A percentile compares a stretch with the other conserved stretches of the same genome.
Evolutionary conservation across 495 filamentous ascomycete genomes (phyloP).

Genomic region (Aspergillus ostianus): DNA sequence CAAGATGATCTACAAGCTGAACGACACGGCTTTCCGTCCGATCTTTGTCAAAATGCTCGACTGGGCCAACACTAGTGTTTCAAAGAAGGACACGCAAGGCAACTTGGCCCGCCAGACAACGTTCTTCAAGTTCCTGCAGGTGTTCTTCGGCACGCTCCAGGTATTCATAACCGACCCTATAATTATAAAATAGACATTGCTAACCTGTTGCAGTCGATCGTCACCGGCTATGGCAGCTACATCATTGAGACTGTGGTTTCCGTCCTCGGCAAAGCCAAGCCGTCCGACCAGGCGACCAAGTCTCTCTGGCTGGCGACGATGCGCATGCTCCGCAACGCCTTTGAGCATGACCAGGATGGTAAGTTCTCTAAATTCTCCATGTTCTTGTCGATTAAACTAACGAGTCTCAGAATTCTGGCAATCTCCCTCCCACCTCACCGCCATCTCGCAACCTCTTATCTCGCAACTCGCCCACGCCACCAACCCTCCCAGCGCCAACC

Average conservation of each 20-base stretch:
- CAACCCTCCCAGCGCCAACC: slow-evolving; percentile 29
- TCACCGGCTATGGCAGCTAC: slow-evolving; percentile 85
- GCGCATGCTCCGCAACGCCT: slow-evolving; percentile 65
- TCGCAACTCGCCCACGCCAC: slow-evolving; percentile 63
- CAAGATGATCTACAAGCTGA: slow-evolving; percentile 93
- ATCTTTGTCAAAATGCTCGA: slow-evolving; percentile 81
- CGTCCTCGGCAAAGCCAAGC: slow-evolving; percentile 53
- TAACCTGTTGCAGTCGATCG: slow-evolving; percentile 59
- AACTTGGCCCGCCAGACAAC: slow-evolving; percentile 58
- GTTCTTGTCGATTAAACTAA: slow-evolving; percentile 12
- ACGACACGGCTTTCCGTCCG: slow-evolving; percentile 93
- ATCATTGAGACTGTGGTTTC: slow-evolving; percentile 70
- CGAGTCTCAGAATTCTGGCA: slow-evolving; percentile 73
- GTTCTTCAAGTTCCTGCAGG: slow-evolving; percentile 74
- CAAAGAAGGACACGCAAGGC: slow-evolving; percentile 59
- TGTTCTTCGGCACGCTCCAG: slow-evolving; percentile 81
- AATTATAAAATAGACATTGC: slow-evolving; percentile 4
- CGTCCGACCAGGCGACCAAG: slow-evolving; percentile 50
- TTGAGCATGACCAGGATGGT: slow-evolving; percentile 77
- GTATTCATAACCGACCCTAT: slow-evolving; percentile 29
- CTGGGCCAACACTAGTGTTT: slow-evolving; percentile 60
- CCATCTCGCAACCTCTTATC: slow-evolving; percentile 65
- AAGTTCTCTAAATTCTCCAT: slow-evolving; percentile 13
- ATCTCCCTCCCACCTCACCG: slow-evolving; percentile 76
- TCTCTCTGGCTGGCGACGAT: slow-evolving; percentile 64